These are phyloP conservation scores for Podospora tetraspora DNA, from an alignment of 495 filamentous ascomycete species.

Conservation along the genomic window DNA sequence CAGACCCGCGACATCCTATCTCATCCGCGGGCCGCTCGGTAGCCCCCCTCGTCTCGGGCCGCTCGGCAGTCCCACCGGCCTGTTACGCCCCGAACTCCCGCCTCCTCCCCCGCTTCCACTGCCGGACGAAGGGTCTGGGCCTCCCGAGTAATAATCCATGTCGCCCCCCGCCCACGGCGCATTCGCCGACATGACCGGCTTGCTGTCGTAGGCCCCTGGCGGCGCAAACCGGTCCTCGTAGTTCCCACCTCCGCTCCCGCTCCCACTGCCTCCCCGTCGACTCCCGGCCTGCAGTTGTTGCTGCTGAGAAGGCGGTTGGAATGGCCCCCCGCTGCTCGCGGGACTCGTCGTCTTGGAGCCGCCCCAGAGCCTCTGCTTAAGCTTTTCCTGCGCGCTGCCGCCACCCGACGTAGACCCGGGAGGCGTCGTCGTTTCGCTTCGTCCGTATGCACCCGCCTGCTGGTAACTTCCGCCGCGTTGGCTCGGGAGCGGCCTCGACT, in stretches of 20 bases:
- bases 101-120: slow-evolving; percentile 18
- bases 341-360: slow-evolving; percentile 43
- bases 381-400: slow-evolving; percentile 41
- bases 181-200: slow-evolving; percentile 44
- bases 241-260: slow-evolving; percentile 30
- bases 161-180: slow-evolving; percentile 43
- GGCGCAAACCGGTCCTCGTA: slow-evolving; percentile 46
- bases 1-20: slow-evolving; percentile 18
- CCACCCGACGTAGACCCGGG: slow-evolving; percentile 24
- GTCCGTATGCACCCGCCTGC: slow-evolving; percentile 27
- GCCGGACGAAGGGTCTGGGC: slow-evolving; percentile 14
- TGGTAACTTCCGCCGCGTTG: slow-evolving; percentile 72
- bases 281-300: slow-evolving; percentile 21
- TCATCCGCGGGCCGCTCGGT: slow-evolving; percentile 40
- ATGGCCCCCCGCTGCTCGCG: slow-evolving; percentile 24
- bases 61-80: slow-evolving; percentile 41
- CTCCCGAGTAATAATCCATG: slow-evolving; percentile 27
- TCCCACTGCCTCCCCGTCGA: slow-evolving; percentile 22
- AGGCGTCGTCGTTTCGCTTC: slow-evolving; percentile 32
- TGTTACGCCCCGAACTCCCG: slow-evolving; percentile 27
- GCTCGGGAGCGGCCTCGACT: slow-evolving; percentile 49
- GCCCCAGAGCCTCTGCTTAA: slow-evolving; percentile 48
- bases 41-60: slow-evolving; percentile 43
- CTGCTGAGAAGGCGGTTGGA: slow-evolving; percentile 36
- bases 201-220: slow-evolving; percentile 34